Conservation (phyloP, 331 rosid genomes). For the Rhamnella rubrinervis region DNA sequence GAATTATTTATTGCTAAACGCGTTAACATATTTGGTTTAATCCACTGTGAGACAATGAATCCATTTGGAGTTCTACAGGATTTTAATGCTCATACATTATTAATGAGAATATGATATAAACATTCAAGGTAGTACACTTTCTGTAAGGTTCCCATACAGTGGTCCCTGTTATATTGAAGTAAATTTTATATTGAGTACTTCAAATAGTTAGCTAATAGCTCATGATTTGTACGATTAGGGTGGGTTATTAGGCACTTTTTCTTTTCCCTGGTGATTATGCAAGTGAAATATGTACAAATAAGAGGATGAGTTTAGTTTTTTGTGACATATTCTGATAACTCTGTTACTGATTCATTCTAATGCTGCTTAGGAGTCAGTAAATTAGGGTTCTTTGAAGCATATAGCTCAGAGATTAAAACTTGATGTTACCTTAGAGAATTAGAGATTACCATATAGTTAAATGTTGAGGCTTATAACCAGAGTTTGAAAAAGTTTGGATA, state of each 20-base stretch:
- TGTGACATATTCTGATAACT: background rate
- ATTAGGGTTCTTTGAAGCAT: background rate
- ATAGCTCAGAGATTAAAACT: background rate
- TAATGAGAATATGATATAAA: too few species aligned
- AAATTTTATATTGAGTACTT: background rate
- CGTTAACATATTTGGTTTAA: background rate
- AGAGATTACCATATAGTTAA: background rate
- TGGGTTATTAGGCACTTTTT: background rate
- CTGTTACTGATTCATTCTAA: background rate
- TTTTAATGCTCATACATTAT: background rate
- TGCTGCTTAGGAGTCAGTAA: background rate
- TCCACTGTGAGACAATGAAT: background rate
- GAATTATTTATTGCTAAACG: background rate
- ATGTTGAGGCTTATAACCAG: background rate
- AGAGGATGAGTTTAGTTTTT: background rate
- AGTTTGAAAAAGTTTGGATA: background rate
- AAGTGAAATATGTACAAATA: background rate
- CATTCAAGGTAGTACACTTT: slow-evolving; percentile 9
- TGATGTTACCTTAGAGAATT: background rate
- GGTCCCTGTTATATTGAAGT: background rate
- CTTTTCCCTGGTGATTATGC: too few species aligned
- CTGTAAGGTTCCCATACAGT: background rate
- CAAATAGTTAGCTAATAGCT: too few species aligned
- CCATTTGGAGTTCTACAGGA: background rate
- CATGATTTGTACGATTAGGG: background rate